phyloP scores from a whole-genome alignment of 192 early-diverging fungal species.

The Coemansia sp. region DNA sequence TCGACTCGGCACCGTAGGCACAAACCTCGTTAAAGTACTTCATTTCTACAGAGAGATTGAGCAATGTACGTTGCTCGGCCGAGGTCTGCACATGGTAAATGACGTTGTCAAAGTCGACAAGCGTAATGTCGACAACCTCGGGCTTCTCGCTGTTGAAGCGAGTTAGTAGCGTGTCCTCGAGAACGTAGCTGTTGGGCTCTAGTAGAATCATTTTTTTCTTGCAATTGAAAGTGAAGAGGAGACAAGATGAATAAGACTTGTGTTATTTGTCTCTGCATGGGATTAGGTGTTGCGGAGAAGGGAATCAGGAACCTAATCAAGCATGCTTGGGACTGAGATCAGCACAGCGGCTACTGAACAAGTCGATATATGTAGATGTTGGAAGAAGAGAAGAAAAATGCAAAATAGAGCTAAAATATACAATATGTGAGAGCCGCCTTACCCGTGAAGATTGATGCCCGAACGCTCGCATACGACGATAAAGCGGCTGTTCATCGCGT shows the following conservation, averaged over 20 bases:
- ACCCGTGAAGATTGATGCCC: slow-evolving; percentile 37
- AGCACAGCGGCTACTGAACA: neutral
- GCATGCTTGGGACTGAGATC: neutral
- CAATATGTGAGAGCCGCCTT: slow-evolving; percentile 2
- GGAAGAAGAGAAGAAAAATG: neutral
- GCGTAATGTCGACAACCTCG: slow-evolving; percentile 72
- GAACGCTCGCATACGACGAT: slow-evolving; percentile 42
- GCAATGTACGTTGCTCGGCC: slow-evolving; percentile 46
- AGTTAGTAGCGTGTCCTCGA: slow-evolving; percentile 65
- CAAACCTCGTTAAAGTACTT: slow-evolving; percentile 81
- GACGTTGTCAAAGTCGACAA: slow-evolving; percentile 98
- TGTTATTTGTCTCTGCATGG: neutral
- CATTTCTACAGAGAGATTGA: slow-evolving; percentile 83
- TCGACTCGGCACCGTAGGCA: slow-evolving; percentile 80
- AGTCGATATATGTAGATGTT: neutral
- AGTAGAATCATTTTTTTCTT: slow-evolving; percentile 55
- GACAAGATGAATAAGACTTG: slow-evolving; percentile 1
- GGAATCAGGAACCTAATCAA: neutral
- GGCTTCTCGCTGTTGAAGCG: slow-evolving; percentile 69
- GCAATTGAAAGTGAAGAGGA: neutral
- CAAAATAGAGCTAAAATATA: slow-evolving; percentile 8
- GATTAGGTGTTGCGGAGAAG: slow-evolving; percentile 3
- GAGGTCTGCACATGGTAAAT: slow-evolving; percentile 79
- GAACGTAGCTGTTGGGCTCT: slow-evolving; percentile 59
- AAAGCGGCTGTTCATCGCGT: slow-evolving; percentile 42